Base-by-base conservation (phyloP, 2,329 filamentous ascomycete species). In the Tolypocladium paradoxum region DNA sequence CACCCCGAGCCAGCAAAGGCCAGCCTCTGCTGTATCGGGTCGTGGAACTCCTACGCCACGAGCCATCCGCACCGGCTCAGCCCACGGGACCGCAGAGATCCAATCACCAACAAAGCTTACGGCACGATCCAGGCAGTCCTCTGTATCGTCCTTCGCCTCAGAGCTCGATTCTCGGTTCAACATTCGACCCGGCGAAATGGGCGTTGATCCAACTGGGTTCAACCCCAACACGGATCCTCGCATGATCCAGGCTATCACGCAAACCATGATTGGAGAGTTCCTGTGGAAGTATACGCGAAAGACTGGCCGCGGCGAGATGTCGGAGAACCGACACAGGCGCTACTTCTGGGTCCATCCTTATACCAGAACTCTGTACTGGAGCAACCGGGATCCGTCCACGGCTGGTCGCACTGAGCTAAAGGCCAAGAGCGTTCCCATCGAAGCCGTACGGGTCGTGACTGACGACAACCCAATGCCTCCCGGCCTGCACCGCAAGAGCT, bases 341-440 rank as follows among this genome's bases (percentile, higher is more conserved):
- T 99, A 96, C 76, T 99, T 99, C 78, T 99, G 93, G 93, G 89
- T 99, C 24, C 93, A 99, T 66, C 93, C 93, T 0, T 99, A 97
- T 70, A 99, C 92, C 3, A 83, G 91, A 49, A 96, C 92, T 6
- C 71, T 99, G 61, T 97, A 97, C 76, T 99, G 93, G 93, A 95
- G 91, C 66, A 88, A 95, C 60, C 79, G 85, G 52, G 91, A 97
- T 66, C 93, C 93, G 7, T 85, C 88, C 33, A 79, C 77, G 48
- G 87, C 85, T 48, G 88, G 88, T n/a, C 84, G 87, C 57, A 73
- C 80, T 12, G 88, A 96, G 70, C 73, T 92, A 53, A 78, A 76
- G 61, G 81, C 75, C 76, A 97, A 97, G 83, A 96, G 90, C 68
- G 88, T 97, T 47, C 83, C 87, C 18, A 97, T 99, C 61, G 90